Evolutionary conservation across 345 rosid genomes (phyloP).

Genomic region (Hirschfeldia incana): DNA sequence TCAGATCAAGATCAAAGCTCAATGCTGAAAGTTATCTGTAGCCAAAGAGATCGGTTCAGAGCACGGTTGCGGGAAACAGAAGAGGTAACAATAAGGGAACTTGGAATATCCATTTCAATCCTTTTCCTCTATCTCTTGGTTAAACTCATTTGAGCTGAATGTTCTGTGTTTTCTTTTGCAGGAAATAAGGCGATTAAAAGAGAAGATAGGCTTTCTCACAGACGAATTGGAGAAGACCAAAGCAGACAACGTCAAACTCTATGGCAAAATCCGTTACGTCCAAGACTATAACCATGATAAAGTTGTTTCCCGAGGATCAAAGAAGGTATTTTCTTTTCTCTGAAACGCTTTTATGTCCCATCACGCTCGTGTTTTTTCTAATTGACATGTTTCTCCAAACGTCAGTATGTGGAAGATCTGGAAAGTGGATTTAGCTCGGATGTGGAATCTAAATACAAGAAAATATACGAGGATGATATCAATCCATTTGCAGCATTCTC

Average conservation of each 20-base stretch:
- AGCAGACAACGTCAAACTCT: slow-evolving; percentile 95
- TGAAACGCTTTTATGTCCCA: neutral
- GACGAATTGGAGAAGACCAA: slow-evolving; percentile 85
- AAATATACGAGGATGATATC: slow-evolving; percentile 95
- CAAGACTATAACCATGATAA: slow-evolving; percentile 94
- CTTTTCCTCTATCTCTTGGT: neutral
- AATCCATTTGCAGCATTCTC: slow-evolving; percentile 99
- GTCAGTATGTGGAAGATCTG: slow-evolving; percentile 78
- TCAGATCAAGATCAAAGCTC: slow-evolving; percentile 93
- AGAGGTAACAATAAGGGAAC: slow-evolving; percentile 55
- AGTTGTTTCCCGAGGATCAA: slow-evolving; percentile 91
- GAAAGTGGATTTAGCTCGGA: slow-evolving; percentile 95
- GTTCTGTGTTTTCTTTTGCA: slow-evolving; percentile 16
- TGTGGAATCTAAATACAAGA: slow-evolving; percentile 96
- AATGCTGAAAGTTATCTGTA: slow-evolving; percentile 97
- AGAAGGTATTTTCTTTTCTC: slow-evolving; percentile 52
- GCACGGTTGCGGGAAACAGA: slow-evolving; percentile 83
- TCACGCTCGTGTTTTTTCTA: neutral
- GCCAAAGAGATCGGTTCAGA: slow-evolving; percentile 91
- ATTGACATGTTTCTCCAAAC: slow-evolving; percentile 10
- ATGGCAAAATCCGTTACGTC: slow-evolving; percentile 95
- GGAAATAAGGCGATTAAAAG: slow-evolving; percentile 93
- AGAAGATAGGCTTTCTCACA: slow-evolving; percentile 68
- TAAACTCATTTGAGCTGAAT: neutral
- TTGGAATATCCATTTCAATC: neutral